Evolutionary conservation across 352 stramenopile genomes (phyloP).

Genomic region (Blastocystis sp.): DNA sequence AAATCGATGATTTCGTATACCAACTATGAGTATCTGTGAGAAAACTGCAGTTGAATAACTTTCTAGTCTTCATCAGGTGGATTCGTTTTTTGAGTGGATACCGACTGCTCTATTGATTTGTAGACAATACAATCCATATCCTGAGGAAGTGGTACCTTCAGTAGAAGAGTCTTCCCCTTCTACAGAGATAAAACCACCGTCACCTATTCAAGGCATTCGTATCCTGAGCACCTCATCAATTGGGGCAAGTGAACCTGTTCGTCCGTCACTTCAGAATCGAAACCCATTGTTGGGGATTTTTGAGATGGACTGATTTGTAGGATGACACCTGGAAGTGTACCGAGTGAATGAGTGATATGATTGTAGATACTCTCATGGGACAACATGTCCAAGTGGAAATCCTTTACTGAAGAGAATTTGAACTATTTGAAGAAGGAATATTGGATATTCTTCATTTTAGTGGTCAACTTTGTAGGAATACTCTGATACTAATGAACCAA

Average conservation of each 20-base stretch:
- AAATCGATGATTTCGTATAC: slow-evolving; percentile 24
- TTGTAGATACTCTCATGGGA: slow-evolving; percentile 57
- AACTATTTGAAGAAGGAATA: slow-evolving; percentile 26
- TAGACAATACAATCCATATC: slow-evolving; percentile 51
- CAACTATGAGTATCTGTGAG: slow-evolving; percentile 35
- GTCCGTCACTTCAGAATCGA: not conserved
- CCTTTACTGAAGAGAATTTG: not conserved
- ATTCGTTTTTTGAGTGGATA: slow-evolving; percentile 2
- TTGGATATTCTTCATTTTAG: slow-evolving; percentile 5
- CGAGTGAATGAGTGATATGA: not conserved
- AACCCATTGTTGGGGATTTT: not conserved
- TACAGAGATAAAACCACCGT: not conserved
- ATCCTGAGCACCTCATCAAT: not conserved
- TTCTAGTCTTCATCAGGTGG: slow-evolving; percentile 42
- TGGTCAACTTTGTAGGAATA: slow-evolving; percentile 7
- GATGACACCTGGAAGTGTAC: slow-evolving; percentile 54
- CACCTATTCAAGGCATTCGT: not conserved
- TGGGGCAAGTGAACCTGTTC: not conserved
- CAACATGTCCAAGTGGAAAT: slow-evolving; percentile 37
- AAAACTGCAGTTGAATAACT: too few relatives aligned
- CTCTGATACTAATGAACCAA: too few relatives aligned
- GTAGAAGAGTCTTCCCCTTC: not conserved
- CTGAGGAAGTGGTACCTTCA: not conserved
- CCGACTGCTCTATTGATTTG: not conserved
- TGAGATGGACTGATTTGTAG: not conserved